Evolutionary conservation across 106 monocot genomes (phyloP), one percentile per base, ranked within the genome.

Genomic region (Dioscorea dumetorum): DNA sequence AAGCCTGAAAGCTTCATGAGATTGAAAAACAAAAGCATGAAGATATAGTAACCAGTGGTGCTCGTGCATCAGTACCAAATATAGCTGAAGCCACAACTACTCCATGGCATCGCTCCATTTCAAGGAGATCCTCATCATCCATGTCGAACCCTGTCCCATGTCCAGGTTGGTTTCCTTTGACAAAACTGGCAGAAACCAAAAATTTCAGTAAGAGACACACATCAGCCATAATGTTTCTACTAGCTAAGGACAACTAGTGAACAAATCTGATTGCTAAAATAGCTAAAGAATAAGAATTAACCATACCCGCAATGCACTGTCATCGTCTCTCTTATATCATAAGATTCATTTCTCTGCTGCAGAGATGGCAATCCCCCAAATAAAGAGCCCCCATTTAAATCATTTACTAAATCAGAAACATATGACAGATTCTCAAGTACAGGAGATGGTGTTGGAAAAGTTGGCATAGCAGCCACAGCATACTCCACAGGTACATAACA

Each of bases 11-110:
- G 10, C 41, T 2, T 41, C 6, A 41, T 41, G 41, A 5, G 41
- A 41, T 41, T 41, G 28, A 41, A 41, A 41, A 41, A 41, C 41
- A 41, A 41, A 41, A 41, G 41, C 41, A 41, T 41, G 10, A 41
- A 41, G 41, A 41, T 41, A 41, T 41, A 8, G 41, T 41, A 41
- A 41, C 6, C 41, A 41, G 41, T 41, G 6, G 41, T 41, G 41
- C 41, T 41, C 3, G 41, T 41, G 41, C 41, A 62, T 41, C 0
- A 21, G 11, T 79, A 97, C 92, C 97, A 80, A 99, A 92, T 79
- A 99, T 90, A 67, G 97, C 87, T 52, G 97, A 92, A 31, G 97
- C 97, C 53, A 99, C 89, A 20, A 99, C 89, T 58, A 99, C 67
- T 22, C 87, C 97, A 75, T 49, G 80, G 68, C 97, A 99, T 60